Percentiles rank a stretch among this genome's conserved stretches.
These are phyloP conservation scores for Epichloe scottii DNA, from an alignment of 2,329 filamentous ascomycete species.

Conservation along the genomic window DNA sequence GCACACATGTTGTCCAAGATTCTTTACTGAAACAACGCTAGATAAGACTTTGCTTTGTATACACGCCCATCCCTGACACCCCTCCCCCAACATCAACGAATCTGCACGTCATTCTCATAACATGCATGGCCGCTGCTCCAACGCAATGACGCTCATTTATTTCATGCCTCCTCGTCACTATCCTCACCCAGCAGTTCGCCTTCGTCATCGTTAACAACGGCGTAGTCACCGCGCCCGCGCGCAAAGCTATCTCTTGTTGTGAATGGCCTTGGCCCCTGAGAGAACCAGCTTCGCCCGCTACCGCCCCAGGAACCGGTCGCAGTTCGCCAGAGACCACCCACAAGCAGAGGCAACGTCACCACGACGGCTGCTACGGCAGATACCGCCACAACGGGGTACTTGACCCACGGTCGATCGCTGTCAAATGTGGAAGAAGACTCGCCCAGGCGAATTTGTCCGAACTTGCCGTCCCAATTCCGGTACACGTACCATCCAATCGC, in stretches of 20 bases:
- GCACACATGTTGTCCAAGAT: too few relatives aligned
- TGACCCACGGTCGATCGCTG: slow-evolving; percentile 63
- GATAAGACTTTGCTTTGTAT: too few relatives aligned
- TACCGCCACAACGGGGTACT: slow-evolving; percentile 65
- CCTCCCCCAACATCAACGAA: too few relatives aligned
- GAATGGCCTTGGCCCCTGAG: slow-evolving; percentile 56
- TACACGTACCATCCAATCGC: slow-evolving; percentile 76
- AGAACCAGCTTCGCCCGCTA: slow-evolving; percentile 35
- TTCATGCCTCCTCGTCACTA: slow-evolving; percentile 69
- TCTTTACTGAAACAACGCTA: too few relatives aligned
- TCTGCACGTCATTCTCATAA: too few relatives aligned
- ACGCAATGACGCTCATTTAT: too few relatives aligned
- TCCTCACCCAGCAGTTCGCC: slow-evolving; percentile 89
- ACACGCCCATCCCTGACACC: too few relatives aligned
- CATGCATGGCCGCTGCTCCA: too few relatives aligned
- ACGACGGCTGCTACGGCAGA: slow-evolving; percentile 50
- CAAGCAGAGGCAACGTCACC: slow-evolving; percentile 56
- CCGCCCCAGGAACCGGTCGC: slow-evolving; percentile 36
- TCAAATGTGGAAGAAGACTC: slow-evolving; percentile 49
- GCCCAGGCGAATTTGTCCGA: slow-evolving; percentile 83
- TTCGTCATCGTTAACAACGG: slow-evolving; percentile 81
- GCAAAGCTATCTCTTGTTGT: slow-evolving; percentile 85
- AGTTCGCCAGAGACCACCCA: slow-evolving; percentile 59
- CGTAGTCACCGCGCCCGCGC: slow-evolving; percentile 75
- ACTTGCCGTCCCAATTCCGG: slow-evolving; percentile 75